Base-by-base conservation (phyloP, 441 rosid genomes). In the Geranium incanum region DNA sequence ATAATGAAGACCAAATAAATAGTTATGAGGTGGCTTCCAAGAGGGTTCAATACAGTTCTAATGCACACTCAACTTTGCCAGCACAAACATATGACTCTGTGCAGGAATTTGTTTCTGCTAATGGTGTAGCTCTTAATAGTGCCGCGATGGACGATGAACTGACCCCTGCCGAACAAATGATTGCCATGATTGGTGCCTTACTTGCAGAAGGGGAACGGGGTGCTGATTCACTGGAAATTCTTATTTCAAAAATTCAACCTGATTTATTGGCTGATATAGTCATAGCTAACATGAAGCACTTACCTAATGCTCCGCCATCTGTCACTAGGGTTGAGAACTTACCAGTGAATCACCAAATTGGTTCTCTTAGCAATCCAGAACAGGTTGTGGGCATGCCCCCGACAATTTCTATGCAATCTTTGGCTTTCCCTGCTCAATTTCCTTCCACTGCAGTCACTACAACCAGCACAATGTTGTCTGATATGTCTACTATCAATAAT, bases 181-280 rank as follows among this genome's bases (percentile, higher is more conserved):
- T 93, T 76, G 89, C 97, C 59, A 90, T 96, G 95, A 93, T 96
- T 82, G 98, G 98, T 81, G 99, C 97, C 73, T 84, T 96, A 84
- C 99, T 96, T 76, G 99, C 97, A 28, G 99, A 93, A 88, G 99
- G 99, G 65, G 98, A 96, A 82, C 87, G 97, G 78, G 99, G 99
- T 23, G 97, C 97, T 65, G 95, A 93, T 81, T 96, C 99, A 59
- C 94, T 96, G 76, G 96, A 87, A 80, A 80, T 96, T 82, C 97
- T 96, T 68, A 84, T 96, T 81, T 87, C 96, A 70, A 87, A 87
- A 81, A 86, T 95, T 74, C 98, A 95, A 81, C 98, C 99, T 78
- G 99, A 96, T 80, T 83, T 96, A 82, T 84, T 96, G 76, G 98
- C 99, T 63, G 99, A 96, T 84, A 96, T 96, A 80, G 99, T 96